Conservation (phyloP, 2,329 filamentous ascomycete species). For the Pseudohalonectria lignicola region DNA sequence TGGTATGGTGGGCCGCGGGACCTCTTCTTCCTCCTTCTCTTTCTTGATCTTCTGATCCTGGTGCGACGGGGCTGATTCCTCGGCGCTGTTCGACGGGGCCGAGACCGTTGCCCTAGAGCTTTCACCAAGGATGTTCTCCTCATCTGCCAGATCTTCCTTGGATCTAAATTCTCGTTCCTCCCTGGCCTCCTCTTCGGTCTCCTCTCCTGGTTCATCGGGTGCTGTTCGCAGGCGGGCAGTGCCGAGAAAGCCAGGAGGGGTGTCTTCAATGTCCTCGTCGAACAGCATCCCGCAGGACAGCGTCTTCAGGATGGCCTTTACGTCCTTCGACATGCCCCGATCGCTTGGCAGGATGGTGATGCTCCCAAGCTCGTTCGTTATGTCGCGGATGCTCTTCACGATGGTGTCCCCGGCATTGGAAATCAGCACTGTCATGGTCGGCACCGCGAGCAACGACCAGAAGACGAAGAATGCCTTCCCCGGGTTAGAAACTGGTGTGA, state of each 20-base stretch:
- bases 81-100: neutral
- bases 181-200: constrained; percentile 12
- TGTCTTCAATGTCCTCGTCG: constrained; percentile 21
- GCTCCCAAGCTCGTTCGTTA: constrained; percentile 43
- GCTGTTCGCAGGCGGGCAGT: constrained; percentile 12
- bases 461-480: constrained; percentile 87
- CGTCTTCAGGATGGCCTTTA: constrained; percentile 29
- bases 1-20: too few relatives aligned
- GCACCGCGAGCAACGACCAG: constrained; percentile 77
- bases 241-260: constrained; percentile 30
- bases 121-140: constrained; percentile 1
- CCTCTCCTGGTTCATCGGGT: constrained; percentile 10
- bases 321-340: constrained; percentile 29
- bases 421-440: constrained; percentile 80
- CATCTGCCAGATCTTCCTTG: constrained; percentile 1
- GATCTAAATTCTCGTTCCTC: constrained; percentile 12
- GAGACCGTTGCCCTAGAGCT: neutral
- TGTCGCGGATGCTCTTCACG: constrained; percentile 48
- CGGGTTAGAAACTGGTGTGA: constrained; percentile 63
- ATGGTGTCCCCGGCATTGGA: constrained; percentile 78
- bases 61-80: too few relatives aligned
- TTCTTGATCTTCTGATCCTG: constrained; percentile 3
- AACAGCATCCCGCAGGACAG: constrained; percentile 33
- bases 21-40: too few relatives aligned
- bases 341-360: constrained; percentile 52